Conservation (phyloP, 768 basidiomycete genomes). For the Mycena epipterygia region DNA sequence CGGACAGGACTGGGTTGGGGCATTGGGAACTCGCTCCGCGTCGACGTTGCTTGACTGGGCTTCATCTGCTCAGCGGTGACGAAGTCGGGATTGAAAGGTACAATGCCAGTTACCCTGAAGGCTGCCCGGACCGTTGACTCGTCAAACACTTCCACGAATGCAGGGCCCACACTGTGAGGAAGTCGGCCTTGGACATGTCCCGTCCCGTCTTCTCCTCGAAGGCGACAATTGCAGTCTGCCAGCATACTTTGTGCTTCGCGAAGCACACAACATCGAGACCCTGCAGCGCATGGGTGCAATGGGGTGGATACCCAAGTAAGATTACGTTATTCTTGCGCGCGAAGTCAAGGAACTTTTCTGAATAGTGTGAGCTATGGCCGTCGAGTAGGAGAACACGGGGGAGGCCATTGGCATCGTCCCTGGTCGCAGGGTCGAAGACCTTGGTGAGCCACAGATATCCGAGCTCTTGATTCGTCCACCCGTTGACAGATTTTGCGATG, state of each 20-base stretch:
- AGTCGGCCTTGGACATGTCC: constrained; percentile 45
- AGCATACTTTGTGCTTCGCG: constrained; percentile 34
- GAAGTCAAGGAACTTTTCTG: constrained; percentile 39
- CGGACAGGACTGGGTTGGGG: constrained; percentile 42
- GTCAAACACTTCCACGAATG: constrained; percentile 45
- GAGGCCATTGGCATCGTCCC: constrained; percentile 39
- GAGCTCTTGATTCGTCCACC: constrained; percentile 46
- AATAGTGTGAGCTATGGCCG: constrained; percentile 49
- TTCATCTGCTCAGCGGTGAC: constrained; percentile 45
- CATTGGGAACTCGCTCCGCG: constrained; percentile 41
- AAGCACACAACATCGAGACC: constrained; percentile 48
- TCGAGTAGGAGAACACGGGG: constrained; percentile 44
- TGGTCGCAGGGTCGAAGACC: constrained; percentile 46
- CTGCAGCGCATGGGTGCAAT: constrained; percentile 45
- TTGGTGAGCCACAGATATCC: constrained; percentile 37
- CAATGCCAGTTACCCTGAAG: constrained; percentile 46
- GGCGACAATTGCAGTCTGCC: constrained; percentile 29
- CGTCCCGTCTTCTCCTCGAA: constrained; percentile 26
- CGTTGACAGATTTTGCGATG: constrained; percentile 32
- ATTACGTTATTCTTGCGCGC: constrained; percentile 41
- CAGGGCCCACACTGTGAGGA: constrained; percentile 43
- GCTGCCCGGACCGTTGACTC: constrained; percentile 43
- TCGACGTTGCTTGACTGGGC: constrained; percentile 43
- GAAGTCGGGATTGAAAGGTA: constrained; percentile 44
- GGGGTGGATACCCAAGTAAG: constrained; percentile 48